Evolutionary conservation across 1,139 yeast species (phyloP), one percentile per base, ranked within the genome.

Genomic region (Geotrichum citri-aurantii): DNA sequence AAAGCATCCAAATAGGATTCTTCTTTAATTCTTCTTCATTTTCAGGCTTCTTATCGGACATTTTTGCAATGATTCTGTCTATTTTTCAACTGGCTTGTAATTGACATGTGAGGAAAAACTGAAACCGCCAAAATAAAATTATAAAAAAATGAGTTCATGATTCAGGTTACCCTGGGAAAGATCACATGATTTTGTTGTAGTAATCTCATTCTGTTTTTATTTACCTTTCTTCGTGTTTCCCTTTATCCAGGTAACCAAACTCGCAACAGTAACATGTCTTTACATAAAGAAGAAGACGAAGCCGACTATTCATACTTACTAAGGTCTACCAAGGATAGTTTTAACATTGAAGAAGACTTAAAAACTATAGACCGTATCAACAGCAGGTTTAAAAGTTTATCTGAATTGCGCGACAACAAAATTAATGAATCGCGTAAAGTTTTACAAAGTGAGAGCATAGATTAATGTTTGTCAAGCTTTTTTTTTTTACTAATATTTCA

Each of bases 1-100:
- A 83, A 48, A 91, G 77, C 66, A 89, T 81, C 97, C 97, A 91
- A 14, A 83, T 77, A 1, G 96, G 96, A 50, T 88, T 63, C 47
- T 59, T 54, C n/a, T 52, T 49, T 19, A 17, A 27, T 44, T 26
- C 46, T 4, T 54, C 48, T n/a, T 31, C 52, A 44, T 46, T 46
- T 42, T 49, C 52, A 10, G 50, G 19, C 17, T 40, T 51, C 24
- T 19, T 31, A 23, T 27, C 40, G 17, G 44, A 37, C 44, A 37
- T 37, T n/a, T 37, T 37, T 37, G 17, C 6, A 37, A 37, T 10
- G 44, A 12, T 7, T 37, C 10, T 37, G 44, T n/a, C 7, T 37
- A 37, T n/a, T 37, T 37, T 19, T n/a, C 14, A 37, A 37, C 12
- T 37, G 44, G 44, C 17, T 37, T 37, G 21, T n/a, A n/a, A n/a